Evolutionary conservation across 192 early-diverging fungal species (phyloP), one percentile per base, ranked within the genome.

Genomic region (Coemansia brasiliensis): DNA sequence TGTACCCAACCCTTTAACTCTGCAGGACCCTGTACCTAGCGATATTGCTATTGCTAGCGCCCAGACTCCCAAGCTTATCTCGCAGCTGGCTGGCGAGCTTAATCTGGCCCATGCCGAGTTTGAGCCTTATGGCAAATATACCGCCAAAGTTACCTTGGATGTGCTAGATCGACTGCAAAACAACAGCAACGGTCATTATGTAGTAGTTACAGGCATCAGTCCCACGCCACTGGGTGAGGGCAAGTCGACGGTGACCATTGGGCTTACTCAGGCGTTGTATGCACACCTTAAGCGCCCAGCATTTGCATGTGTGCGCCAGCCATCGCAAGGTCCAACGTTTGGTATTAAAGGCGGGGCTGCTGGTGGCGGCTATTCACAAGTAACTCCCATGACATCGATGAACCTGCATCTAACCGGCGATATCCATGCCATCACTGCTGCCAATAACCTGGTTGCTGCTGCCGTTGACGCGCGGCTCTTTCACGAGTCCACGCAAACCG

Each of bases 371-470:
- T 98, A 98, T 78, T 91, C 94, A n/a, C 95, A 98, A 72, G 93
- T 99, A 49, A 96, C 97, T 59, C 96, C 96, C 20, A 99, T 99
- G 96, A 94, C 97, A 58, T 91, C 96, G 60, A 98, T 99, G 84
- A 99, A 99, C 77, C 80, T 99, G 58, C 96, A 99, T 55, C 83
- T 99, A 82, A 99, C 96, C 4, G 96, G 96, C 42, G 96, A 99
- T 79, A 96, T 98, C 68, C 96, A 99, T 65, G 96, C 96, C 25
- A 93, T 99, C 53, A 88, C 92, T 6, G 96, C 96, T 2, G 93
- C 96, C 43, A 99, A 95, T 83, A 99, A 99, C 80, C 80, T 99
- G 52, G 74, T 96, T 15, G 96, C 96, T 5, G 95, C 96, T 15
- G 95, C 95, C 11, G 97, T 99, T 67, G 96, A 99, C 70, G 94